Evolutionary conservation across 2,329 filamentous ascomycete species (phyloP).

Genomic region (Niveomyces coronatus): DNA sequence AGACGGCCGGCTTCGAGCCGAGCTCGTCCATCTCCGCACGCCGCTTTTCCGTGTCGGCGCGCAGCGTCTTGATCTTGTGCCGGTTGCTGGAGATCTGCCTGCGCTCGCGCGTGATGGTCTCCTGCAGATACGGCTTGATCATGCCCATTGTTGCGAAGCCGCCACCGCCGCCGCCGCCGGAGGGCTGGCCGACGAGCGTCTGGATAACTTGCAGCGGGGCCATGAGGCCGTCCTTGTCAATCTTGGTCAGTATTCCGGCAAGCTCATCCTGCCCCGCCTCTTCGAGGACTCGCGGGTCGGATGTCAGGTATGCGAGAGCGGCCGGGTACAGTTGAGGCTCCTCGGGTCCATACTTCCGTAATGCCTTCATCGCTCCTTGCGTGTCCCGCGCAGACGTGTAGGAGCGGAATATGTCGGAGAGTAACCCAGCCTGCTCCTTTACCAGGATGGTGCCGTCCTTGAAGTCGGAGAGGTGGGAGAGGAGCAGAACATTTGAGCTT

Average conservation of each 20-base stretch:
- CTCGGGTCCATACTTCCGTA: conserved; percentile 82
- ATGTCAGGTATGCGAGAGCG: conserved; percentile 87
- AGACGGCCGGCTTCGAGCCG: conserved; percentile 69
- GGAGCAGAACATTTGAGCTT: conserved; percentile 83
- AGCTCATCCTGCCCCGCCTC: conserved; percentile 81
- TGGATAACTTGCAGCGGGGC: conserved; percentile 95
- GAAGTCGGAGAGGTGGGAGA: conserved; percentile 89
- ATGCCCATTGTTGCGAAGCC: conserved; percentile 92
- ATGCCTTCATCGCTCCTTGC: conserved; percentile 74
- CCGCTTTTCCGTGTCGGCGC: conserved; percentile 71
- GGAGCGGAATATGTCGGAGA: conserved; percentile 93
- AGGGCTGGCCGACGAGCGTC: conserved; percentile 59
- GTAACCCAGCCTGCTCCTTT: conserved; percentile 82
- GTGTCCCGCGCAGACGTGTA: conserved; percentile 92
- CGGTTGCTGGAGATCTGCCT: conserved; percentile 75
- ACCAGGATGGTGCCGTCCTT: conserved; percentile 84
- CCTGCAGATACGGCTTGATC: conserved; percentile 83
- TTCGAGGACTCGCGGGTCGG: conserved; percentile 66
- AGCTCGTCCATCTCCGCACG: conserved; percentile 70
- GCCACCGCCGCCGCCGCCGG: conserved; percentile 44
- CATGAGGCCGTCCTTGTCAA: conserved; percentile 86
- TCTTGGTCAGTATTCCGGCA: conserved; percentile 67
- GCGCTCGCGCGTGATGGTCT: conserved; percentile 80
- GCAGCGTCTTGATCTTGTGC: conserved; percentile 72
- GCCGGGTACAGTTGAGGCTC: conserved; percentile 90